Conservation (phyloP, 805 yeast species). For the Kodamaea leandrae region DNA sequence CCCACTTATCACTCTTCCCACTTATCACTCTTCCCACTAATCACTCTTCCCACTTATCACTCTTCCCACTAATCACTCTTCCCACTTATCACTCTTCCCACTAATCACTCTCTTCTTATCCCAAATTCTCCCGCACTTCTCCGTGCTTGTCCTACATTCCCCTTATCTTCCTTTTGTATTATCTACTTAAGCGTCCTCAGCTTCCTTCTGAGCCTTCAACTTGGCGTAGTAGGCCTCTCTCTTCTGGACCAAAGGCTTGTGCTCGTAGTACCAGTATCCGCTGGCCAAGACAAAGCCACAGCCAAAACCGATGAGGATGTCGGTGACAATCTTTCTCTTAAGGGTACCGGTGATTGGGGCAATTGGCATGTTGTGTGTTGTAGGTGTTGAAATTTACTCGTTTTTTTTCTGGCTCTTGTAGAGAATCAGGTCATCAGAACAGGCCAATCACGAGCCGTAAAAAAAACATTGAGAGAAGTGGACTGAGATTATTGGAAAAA, state of each 20-base stretch:
- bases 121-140: too few relatives aligned
- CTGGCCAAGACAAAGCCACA: constrained; percentile 59
- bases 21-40: too few relatives aligned
- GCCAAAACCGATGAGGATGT: constrained; percentile 67
- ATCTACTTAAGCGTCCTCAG: constrained; percentile 42
- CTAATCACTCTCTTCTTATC: neutral
- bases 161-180: constrained; percentile 7
- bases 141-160: too few relatives aligned
- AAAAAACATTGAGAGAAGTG: constrained; percentile 2
- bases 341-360: constrained; percentile 85
- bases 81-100: neutral
- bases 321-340: constrained; percentile 76
- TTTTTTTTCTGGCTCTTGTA: constrained; percentile 7
- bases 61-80: neutral
- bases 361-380: constrained; percentile 54
- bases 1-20: neutral
- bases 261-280: constrained; percentile 82
- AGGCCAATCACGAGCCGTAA: constrained; percentile 7
- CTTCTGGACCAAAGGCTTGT: constrained; percentile 64
- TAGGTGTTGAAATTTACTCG: neutral
- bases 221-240: constrained; percentile 86
- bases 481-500: constrained; percentile 1
- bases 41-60: too few relatives aligned
- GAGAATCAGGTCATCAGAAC: constrained; percentile 8
- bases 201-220: constrained; percentile 70